Base-by-base conservation (phyloP, 2,329 filamentous ascomycete species). In the Fusarium sp. region DNA sequence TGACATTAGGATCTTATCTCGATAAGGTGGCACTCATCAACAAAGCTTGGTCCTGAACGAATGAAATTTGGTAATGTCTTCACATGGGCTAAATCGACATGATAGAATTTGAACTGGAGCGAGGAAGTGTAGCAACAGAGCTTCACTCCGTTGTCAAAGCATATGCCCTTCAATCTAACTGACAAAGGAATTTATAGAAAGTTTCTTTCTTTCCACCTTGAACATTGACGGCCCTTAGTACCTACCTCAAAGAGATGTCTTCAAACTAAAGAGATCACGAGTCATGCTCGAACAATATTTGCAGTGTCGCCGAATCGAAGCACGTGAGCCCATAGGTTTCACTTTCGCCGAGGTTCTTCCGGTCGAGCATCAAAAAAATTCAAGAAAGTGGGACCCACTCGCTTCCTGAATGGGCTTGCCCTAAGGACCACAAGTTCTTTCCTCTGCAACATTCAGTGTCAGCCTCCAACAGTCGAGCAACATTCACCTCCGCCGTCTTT, bases 321-420 rank as follows among this genome's bases (percentile, higher is more conserved):
- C 28, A 44, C 22, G 12, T 17, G 24, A 32, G 10, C 8, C 41
- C 4, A 4, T 4, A 35, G 13, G n/a, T 18, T 42, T 26, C 12
- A 10, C 4, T 28, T 81, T 94, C 88, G 82, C 96, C 94, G 75
- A 97, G 86, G 72, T 91, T 88, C 73, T 96, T 82, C 77, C 76
- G 53, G 12, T 5, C 20, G 55, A n/a, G 26, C 28, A 28, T 36
- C 28, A 13, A 54, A 39, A 44, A 70, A 70, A 53, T 69, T 51
- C 45, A 48, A 58, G 63, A 75, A 66, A 61, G 74, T 78, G 78
- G 77, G 75, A 73, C 75, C 72, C 73, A 66, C 61, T 78, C 70
- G 74, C 76, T 73, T 73, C 75, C 71, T 70, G 82, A 81, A 83
- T 82, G 82, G 82, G 82, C 80, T 78, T 81, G 82, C 82, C 82